A percentile compares a stretch with the other conserved stretches of the same genome.
Conservation (phyloP, 1,284 basidiomycete genomes). For the Marasmius oreades region DNA sequence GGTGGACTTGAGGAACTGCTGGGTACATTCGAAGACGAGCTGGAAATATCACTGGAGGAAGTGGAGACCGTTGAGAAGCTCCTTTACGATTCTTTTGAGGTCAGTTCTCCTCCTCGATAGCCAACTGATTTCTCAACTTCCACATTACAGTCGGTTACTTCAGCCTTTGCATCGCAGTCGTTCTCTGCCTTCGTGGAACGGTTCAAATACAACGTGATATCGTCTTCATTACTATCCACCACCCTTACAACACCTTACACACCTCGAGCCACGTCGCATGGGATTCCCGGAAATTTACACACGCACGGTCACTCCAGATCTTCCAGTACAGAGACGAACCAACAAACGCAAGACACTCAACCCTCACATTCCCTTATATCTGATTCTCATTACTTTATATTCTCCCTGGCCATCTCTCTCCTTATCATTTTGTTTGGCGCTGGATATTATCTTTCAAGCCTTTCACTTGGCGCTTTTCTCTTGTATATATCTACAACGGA, state of each 20-base stretch:
- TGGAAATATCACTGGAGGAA: conserved; percentile 26
- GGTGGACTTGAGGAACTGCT: conserved; percentile 25
- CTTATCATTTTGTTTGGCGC: conserved; percentile 43
- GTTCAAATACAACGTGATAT: conserved; percentile 84
- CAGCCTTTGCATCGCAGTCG: conserved; percentile 28
- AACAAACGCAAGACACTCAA: conserved; percentile 10
- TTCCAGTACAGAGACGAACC: conserved; percentile 29
- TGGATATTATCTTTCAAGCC: conserved; percentile 43
- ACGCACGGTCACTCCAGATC: conserved; percentile 33
- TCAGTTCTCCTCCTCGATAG: conserved; percentile 20
- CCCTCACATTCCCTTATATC: conserved; percentile 22
- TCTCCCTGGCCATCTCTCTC: conserved; percentile 35
- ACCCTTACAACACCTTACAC: conserved; percentile 34
- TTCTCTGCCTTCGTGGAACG: conserved; percentile 62
- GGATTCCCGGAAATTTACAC: conserved; percentile 43
- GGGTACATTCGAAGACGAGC: conserved; percentile 31
- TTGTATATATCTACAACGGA: conserved; percentile 36
- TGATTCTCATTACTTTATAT: conserved; percentile 34
- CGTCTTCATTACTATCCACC: conserved; percentile 67
- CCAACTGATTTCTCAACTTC: background rate
- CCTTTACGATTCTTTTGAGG: conserved; percentile 33
- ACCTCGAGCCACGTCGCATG: conserved; percentile 27
- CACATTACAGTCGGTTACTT: conserved; percentile 7
- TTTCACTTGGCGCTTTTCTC: conserved; percentile 39
- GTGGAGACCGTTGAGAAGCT: conserved; percentile 31